Evolutionary conservation across 306 rosid species (phyloP), one percentile per base, ranked within the genome.

Genomic region (Mimosa pudica): DNA sequence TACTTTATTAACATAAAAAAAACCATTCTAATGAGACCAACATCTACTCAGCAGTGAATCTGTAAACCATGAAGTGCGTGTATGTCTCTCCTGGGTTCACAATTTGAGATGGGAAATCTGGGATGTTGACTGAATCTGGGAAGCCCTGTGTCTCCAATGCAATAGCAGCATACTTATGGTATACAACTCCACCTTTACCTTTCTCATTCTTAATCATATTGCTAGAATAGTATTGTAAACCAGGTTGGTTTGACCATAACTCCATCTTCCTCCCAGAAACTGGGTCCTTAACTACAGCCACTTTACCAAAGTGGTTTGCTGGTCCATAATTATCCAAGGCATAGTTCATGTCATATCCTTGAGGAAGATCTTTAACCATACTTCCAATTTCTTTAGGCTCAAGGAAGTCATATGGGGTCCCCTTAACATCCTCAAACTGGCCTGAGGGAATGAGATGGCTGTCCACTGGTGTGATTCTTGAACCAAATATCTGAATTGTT

Each of bases 131-230:
- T 4, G 94, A 71, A 79, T 87, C 88, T 0, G 93, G 94, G 46
- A 87, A 92, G 2, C 93, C 95, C 20, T 90, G 92, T 32, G 93
- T 86, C 79, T 89, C 93, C 88, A 90, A 79, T 74, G 87, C 84
- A 46, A 89, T 61, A 8, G 75, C 95, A 12, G 79, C 90, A 76
- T 78, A 57, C 12, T 73, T 38, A 1, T 32, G 10, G 45, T 89
- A 90, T 12, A 45, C 52, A 11, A 76, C 87, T 5, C 93, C 90
- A 17, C 45, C 82, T 64, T 90, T 90, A 17, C 97, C 94, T 16
- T 77, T 75, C 57, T 79, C 85, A 36, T 80, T 49, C 1, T 62
- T 10, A 80, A 93, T 52, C 87, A 77, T 70, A 20, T 84, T 86
- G 36, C 88, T 61, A 1, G 90, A 79, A 30, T 89, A 92, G 68